Evolutionary conservation across 805 yeast species (phyloP).

Genomic region (Zygoascus bituminiphila): DNA sequence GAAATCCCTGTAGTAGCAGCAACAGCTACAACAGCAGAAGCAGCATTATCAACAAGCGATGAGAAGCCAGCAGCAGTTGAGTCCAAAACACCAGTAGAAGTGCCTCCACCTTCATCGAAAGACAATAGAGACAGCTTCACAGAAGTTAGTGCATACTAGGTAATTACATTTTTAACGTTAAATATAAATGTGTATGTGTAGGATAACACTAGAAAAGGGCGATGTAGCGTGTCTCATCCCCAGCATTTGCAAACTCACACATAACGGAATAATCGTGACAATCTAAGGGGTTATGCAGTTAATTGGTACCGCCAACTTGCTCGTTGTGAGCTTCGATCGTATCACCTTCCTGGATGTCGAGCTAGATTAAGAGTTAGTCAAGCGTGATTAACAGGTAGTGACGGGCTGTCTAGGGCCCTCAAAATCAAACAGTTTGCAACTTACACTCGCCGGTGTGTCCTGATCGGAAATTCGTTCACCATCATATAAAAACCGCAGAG

Average conservation of each 20-base stretch:
- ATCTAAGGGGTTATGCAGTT: background rate
- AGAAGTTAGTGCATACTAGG: constrained; percentile 21
- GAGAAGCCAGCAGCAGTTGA: background rate
- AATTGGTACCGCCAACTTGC: constrained; percentile 42
- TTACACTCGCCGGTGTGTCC: constrained; percentile 76
- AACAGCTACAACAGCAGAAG: too few relatives aligned
- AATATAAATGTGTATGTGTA: background rate
- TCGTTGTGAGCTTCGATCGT: constrained; percentile 95
- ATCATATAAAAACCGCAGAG: constrained; percentile 83
- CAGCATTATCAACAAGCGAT: too few relatives aligned
- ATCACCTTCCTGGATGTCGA: constrained; percentile 93
- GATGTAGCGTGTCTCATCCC: too few relatives aligned
- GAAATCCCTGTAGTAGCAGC: background rate
- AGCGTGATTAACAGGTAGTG: background rate
- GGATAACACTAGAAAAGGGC: background rate
- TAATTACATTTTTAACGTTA: constrained; percentile 1
- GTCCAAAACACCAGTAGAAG: background rate
- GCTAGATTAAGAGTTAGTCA: constrained; percentile 21
- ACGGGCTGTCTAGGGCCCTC: background rate
- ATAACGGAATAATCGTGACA: background rate
- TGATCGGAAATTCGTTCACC: constrained; percentile 85
- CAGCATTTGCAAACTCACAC: too few relatives aligned
- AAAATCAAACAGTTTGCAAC: constrained; percentile 14
- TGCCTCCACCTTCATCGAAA: background rate
- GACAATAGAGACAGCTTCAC: constrained; percentile 19